phyloP scores from a whole-genome alignment of 148 eudicot genomes.

The Nepenthes mirabilis region DNA sequence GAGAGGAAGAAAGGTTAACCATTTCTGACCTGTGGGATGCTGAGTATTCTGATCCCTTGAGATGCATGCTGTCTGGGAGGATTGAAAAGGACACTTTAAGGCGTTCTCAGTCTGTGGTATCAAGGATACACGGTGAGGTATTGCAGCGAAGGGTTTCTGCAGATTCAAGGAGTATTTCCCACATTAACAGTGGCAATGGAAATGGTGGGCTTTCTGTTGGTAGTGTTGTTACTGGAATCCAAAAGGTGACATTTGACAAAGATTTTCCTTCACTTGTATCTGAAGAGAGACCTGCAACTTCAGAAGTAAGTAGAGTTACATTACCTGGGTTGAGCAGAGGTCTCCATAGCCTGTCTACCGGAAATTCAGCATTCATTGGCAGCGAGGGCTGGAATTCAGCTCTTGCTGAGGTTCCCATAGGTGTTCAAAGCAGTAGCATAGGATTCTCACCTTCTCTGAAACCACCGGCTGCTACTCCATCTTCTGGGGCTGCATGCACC shows the following conservation, averaged over 20 bases:
- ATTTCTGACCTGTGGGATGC: slow-evolving; percentile 46
- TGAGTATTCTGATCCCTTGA: slow-evolving; percentile 50
- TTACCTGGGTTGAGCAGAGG: slow-evolving; percentile 64
- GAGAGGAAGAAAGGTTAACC: slow-evolving; percentile 46
- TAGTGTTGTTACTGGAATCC: slow-evolving; percentile 19
- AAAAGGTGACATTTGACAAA: slow-evolving; percentile 52
- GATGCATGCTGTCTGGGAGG: slow-evolving; percentile 32
- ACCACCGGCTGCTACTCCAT: slow-evolving; percentile 7
- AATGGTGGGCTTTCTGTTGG: slow-evolving; percentile 34
- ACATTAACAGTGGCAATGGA: slow-evolving; percentile 14
- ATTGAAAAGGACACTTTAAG: slow-evolving; percentile 44
- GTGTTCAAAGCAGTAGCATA: slow-evolving; percentile 21
- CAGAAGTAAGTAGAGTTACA: slow-evolving; percentile 45
- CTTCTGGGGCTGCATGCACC: slow-evolving; percentile 25
- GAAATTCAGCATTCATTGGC: slow-evolving; percentile 38
- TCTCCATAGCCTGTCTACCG: slow-evolving; percentile 47
- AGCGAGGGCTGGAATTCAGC: slow-evolving; percentile 94
- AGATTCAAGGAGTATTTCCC: slow-evolving; percentile 19
- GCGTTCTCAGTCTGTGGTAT: slow-evolving; percentile 59
- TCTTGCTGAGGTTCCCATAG: slow-evolving; percentile 67
- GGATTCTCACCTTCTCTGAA: slow-evolving; percentile 26
- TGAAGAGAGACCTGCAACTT: slow-evolving; percentile 52
- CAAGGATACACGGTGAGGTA: slow-evolving; percentile 41
- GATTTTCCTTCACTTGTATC: slow-evolving; percentile 70
- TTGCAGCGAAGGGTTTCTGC: slow-evolving; percentile 20